phyloP scores from a whole-genome alignment of 306 rosid species.

The Malus domestica region ASM211411v1 NC_041791.1:12687501-12688000 shows the following conservation, averaged over 20 bases:
- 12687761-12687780: background rate
- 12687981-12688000: background rate
- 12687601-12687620: slow-evolving; percentile 45
- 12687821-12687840: background rate
- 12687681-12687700: background rate
- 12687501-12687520: slow-evolving; percentile 69
- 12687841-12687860: background rate
- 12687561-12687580: slow-evolving; percentile 68
- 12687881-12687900: background rate
- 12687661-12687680: background rate
- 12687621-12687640: slow-evolving; percentile 17
- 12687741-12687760: background rate
- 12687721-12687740: background rate
- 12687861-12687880: background rate
- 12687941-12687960: background rate
- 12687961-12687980: background rate
- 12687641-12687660: slow-evolving; percentile 11
- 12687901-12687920: background rate
- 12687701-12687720: background rate
- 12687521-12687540: slow-evolving; percentile 87
- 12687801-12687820: background rate
- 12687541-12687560: slow-evolving; percentile 78
- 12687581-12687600: slow-evolving; percentile 96
- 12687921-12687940: background rate
- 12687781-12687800: background rate